Evolutionary conservation across 1,284 basidiomycete species (phyloP), one percentile per base, ranked within the genome.

Genomic region (Spongispora temasekensis): DNA sequence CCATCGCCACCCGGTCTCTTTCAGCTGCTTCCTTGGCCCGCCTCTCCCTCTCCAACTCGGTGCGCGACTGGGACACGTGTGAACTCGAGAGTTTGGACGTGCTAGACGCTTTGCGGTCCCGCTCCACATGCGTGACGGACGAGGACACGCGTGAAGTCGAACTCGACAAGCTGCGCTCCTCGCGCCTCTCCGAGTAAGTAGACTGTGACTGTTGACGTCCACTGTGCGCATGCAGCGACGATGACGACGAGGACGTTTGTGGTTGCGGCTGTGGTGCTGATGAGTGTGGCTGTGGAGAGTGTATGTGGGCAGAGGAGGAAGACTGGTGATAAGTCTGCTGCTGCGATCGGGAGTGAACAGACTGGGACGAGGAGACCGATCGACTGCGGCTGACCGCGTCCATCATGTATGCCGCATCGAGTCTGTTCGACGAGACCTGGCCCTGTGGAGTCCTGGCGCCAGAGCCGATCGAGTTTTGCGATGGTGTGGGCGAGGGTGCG

Each of bases 391-490:
- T 70, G n/a, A 19, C 48, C 10, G 61, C 44, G 27, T 75, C 73
- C 56, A 71, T 46, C 55, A 64, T n/a, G n/a, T n/a, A 65, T 28
- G 61, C 48, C 17, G 62, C 44, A 37, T 75, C 72, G 34, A 63
- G 60, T 55, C 71, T 63, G 17, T 60, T 57, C 1, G 53, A 53
- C 4, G 27, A 17, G 23, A 61, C 70, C 10, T 60, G 66, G 4
- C 65, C 71, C 15, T 59, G 68, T 32, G 72, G 74, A 15, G 74
- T 75, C 64, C 52, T 72, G 30, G 65, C 64, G 1, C 71, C 71
- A 13, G 71, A 75, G 3, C 61, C 66, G 21, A 66, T 2, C 21
- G 71, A 73, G 51, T 75, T 72, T 27, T 68, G 70, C 28, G 73
- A 72, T 19, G 70, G 65, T 1, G 71, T 61, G 10, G 71, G 72